Conservation (phyloP, 805 yeast species). For the Candida sphagnicola region DNA sequence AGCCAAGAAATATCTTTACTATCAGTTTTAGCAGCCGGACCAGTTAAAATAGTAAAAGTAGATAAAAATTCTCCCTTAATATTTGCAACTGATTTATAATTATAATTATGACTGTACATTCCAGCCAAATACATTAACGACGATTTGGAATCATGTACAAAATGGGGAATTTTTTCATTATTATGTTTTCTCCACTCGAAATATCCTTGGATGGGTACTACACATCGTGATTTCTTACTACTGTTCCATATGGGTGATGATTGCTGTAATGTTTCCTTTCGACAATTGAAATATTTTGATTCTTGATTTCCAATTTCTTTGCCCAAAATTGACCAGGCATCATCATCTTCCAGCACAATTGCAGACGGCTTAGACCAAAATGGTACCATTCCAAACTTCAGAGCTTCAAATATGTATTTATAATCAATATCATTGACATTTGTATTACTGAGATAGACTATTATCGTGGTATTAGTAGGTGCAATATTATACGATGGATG, state of each 20-base stretch:
- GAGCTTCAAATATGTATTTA: constrained; percentile 38
- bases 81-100: constrained; percentile 19
- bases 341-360: constrained; percentile 12
- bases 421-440: constrained; percentile 6
- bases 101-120: constrained; percentile 32
- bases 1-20: constrained; percentile 59
- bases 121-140: constrained; percentile 62
- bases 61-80: constrained; percentile 30
- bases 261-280: constrained; percentile 55
- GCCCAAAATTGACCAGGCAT: constrained; percentile 18
- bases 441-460: constrained; percentile 18
- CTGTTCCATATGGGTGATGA: constrained; percentile 55
- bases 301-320: constrained; percentile 31
- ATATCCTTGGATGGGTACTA: constrained; percentile 78
- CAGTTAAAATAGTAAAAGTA: constrained; percentile 68
- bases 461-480: constrained; percentile 54
- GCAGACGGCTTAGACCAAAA: constrained; percentile 49
- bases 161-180: constrained; percentile 58
- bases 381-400: constrained; percentile 84
- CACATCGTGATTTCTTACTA: constrained; percentile 55
- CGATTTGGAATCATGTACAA: constrained; percentile 48
- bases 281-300: constrained; percentile 67
- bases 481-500: constrained; percentile 53
- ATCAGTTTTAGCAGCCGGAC: constrained; percentile 46
- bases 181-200: constrained; percentile 65